Percentiles rank a stretch among this genome's conserved stretches.
Evolutionary conservation across 768 basidiomycete genomes (phyloP).

Genomic region (Termitomyces heimii): DNA sequence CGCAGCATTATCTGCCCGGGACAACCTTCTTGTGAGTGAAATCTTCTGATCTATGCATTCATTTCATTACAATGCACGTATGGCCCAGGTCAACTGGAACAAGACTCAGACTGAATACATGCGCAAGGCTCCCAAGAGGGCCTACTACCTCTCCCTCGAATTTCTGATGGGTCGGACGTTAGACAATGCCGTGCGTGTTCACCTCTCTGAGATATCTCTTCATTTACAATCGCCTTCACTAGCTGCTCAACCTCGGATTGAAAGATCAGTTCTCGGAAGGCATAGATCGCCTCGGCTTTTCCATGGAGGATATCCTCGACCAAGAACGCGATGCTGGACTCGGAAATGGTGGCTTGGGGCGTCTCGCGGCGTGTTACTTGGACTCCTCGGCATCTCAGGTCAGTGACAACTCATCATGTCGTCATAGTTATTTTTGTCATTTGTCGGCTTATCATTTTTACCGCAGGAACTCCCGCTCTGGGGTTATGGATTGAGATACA

Average conservation of each 20-base stretch:
- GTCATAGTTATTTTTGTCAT: slow-evolving; percentile 26
- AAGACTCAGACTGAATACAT: slow-evolving; percentile 72
- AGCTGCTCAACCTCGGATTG: slow-evolving; percentile 84
- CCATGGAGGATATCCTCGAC: slow-evolving; percentile 80
- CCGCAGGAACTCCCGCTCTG: slow-evolving; percentile 77
- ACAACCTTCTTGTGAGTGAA: slow-evolving; percentile 69
- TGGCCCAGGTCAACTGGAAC: slow-evolving; percentile 72
- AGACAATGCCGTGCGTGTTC: slow-evolving; percentile 55
- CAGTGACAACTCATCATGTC: slow-evolving; percentile 57
- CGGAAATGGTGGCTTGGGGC: slow-evolving; percentile 93
- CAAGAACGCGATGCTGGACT: slow-evolving; percentile 92
- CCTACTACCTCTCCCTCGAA: slow-evolving; percentile 95
- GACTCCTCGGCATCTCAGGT: slow-evolving; percentile 88
- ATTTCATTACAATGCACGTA: background rate
- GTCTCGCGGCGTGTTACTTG: slow-evolving; percentile 95
- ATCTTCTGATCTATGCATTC: background rate
- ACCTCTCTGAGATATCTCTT: slow-evolving; percentile 36
- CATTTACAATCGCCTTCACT: slow-evolving; percentile 14
- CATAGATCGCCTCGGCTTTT: slow-evolving; percentile 78
- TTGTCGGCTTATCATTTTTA: slow-evolving; percentile 10
- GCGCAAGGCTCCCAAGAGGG: slow-evolving; percentile 80
- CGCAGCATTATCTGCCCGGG: slow-evolving; percentile 79
- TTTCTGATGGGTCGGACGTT: slow-evolving; percentile 83
- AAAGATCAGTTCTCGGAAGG: slow-evolving; percentile 70
- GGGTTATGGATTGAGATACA: slow-evolving; percentile 93